Evolutionary conservation across 1,284 basidiomycete genomes (phyloP), one percentile per base, ranked within the genome.

Genomic region (Cutaneotrichosporon cutaneum): DNA sequence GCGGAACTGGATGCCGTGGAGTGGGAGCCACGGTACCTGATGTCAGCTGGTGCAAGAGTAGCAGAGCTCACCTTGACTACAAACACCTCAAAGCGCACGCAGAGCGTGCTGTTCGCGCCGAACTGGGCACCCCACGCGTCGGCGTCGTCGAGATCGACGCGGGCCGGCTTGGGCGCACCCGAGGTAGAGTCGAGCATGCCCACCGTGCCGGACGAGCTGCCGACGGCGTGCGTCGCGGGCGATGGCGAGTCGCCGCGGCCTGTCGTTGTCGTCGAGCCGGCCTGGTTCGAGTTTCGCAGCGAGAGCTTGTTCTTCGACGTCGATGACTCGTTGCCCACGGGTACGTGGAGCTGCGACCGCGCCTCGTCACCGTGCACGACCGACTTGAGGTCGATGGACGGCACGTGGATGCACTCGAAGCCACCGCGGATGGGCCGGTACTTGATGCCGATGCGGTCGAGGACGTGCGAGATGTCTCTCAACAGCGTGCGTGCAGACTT

Each of bases 1-100:
- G 58, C 94, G 87, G 83, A 99, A 99, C 76, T 98, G 95, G 61
- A 99, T 88, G 1, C 95, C 95, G 75, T 97, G 92, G 33, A 99
- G 82, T 1, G 94, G 92, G 61, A 99, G 79, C 84, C 90, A 90
- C 33, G 95, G 95, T 21, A 97, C 90, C 90, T 95, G 71, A 35
- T 24, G 51, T 70, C 36, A 63, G 63, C 27, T 32, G 0, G 11
- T 39, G 16, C 27, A 30, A 7, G 2, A 1, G n/a, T 56, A 54
- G 58, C 5, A 30, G 2, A 21, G 52, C 87, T 35, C 70, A 94
- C 92, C 85, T 94, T 94, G 74, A 96, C 90, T 65, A 96, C 88
- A 76, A 89, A 94, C 62, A 96, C 90, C 79, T 97, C 94, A 79
- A 96, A 97, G 64, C 91, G 83, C 13, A 97, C 94, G 66, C 90